Evolutionary conservation across 306 rosid species (phyloP).

Genomic region (Adenanthera pavonina): DNA sequence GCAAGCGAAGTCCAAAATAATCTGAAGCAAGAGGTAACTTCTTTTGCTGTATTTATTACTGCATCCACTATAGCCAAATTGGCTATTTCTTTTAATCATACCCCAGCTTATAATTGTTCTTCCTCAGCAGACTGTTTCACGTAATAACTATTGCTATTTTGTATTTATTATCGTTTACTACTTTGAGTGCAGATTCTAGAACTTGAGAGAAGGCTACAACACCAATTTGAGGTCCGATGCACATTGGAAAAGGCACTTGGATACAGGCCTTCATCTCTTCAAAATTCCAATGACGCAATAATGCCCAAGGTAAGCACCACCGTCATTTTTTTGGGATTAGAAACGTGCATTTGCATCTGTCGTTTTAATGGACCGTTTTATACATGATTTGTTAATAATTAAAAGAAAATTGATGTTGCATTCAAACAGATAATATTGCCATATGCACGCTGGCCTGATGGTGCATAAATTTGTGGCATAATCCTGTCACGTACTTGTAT

Average conservation of each 20-base stretch:
- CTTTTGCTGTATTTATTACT: constrained; percentile 14
- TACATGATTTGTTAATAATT: neutral
- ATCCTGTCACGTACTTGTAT: neutral
- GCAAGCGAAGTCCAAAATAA: constrained; percentile 60
- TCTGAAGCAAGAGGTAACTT: constrained; percentile 82
- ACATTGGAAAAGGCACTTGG: constrained; percentile 85
- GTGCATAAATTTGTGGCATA: constrained; percentile 4
- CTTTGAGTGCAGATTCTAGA: constrained; percentile 71
- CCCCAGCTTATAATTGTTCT: constrained; percentile 27
- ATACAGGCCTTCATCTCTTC: constrained; percentile 59
- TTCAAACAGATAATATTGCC: neutral
- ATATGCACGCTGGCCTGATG: neutral
- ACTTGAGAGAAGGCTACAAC: constrained; percentile 84
- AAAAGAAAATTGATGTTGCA: neutral
- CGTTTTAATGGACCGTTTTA: neutral
- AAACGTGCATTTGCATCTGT: neutral
- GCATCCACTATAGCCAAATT: constrained; percentile 24
- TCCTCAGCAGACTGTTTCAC: neutral
- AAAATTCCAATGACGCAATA: constrained; percentile 47
- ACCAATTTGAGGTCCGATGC: constrained; percentile 76
- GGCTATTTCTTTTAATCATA: constrained; percentile 17
- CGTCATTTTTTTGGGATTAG: constrained; percentile 17
- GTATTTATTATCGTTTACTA: constrained; percentile 7
- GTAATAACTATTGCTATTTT: constrained; percentile 9
- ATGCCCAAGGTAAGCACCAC: constrained; percentile 70